Base-by-base conservation (phyloP, 441 rosid species). In the Cnidoscolus chayamansa region DNA sequence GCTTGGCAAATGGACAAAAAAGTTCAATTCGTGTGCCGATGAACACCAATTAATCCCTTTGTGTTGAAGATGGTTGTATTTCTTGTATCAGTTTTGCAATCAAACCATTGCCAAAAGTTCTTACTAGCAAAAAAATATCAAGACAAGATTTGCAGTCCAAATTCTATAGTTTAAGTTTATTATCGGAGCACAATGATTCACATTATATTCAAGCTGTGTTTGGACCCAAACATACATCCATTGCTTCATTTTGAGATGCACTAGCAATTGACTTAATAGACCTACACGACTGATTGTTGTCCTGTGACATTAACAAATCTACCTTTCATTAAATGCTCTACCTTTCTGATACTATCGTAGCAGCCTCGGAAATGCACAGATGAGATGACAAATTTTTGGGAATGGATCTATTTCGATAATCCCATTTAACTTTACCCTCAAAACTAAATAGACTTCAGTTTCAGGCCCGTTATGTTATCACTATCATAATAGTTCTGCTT, bases 201-300 rank as follows among this genome's bases (percentile, higher is more conserved):
- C 49, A 17, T 55, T 1, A 50, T 31, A 43, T 20, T 67, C 7
- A 54, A 57, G 83, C 80, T 72, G 83, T 81, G 58, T 81, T 82
- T 8, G 88, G 93, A 76, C 81, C 91, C 91, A 45, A 85, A 83
- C 70, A 85, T 87, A 81, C 80, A 87, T 10, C 87, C 86, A 53
- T 80, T 68, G 69, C 17, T 73, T 58, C 45, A 76, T 83, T 74
- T 77, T 67, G 74, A 83, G 88, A 63, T 76, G 88, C 8, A 86
- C 93, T 61, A 90, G 72, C 81, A 90, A 87, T 0, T 89, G 85
- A 1, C 88, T 80, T 82, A 84, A 72, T 78, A 86, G 65, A 88
- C 88, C 84, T 88, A 91, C 62, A 90, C 82, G 8, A 89, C 79
- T 81, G 88, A 54, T 88, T 88, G 50, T 85, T 85, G 25, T 88